Evolutionary conservation across 2,329 filamentous ascomycete species (phyloP), one percentile per base, ranked within the genome.

Genomic region (Hypoxylon sp.): DNA sequence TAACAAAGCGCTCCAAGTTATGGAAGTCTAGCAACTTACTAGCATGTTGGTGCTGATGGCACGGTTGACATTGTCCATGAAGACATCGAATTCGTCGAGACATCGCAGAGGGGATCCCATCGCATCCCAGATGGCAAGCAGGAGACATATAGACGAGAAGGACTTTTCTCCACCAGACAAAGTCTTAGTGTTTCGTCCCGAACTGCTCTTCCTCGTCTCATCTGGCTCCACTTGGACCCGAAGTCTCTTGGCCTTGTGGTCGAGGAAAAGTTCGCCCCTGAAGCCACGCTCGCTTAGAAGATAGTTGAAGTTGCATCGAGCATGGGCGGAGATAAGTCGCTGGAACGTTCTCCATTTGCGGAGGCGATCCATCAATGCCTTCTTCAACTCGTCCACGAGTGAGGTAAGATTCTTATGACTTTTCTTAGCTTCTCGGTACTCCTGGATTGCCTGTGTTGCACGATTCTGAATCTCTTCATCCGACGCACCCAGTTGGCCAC

Each of bases 1-100:
- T 73, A 74, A 64, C 42, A 61, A 48, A 25, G n/a, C 13, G 7
- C n/a, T 31, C 8, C 20, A n/a, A 17, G n/a, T 11, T 20, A 30
- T 27, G 13, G 48, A 27, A 25, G 33, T n/a, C 31, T n/a, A 56
- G 46, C 1, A 48, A 86, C 90, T 84, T 83, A 94, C 92, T 80
- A 99, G 92, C 91, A 99, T 94, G 70, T 92, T 92, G 75, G 97
- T 97, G 78, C 93, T 97, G 74, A 97, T 92, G 62, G 92, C 93
- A 68, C 96, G 90, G 80, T 99, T 99, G 66, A 98, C 93, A 73
- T 92, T 94, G 81, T 99, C 96, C 96, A 99, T 99, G 85, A 98
- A 99, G 33, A 99, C 96, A 79, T 99, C 96, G 77, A 98, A 99
- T 81, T 99, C 96, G 81, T 99, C 96, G 60, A 99, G 85, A 77